Percentiles rank a stretch among this genome's conserved stretches.
Evolutionary conservation across 2,329 filamentous ascomycete genomes (phyloP).

Genomic region (Fusarium sp.): DNA sequence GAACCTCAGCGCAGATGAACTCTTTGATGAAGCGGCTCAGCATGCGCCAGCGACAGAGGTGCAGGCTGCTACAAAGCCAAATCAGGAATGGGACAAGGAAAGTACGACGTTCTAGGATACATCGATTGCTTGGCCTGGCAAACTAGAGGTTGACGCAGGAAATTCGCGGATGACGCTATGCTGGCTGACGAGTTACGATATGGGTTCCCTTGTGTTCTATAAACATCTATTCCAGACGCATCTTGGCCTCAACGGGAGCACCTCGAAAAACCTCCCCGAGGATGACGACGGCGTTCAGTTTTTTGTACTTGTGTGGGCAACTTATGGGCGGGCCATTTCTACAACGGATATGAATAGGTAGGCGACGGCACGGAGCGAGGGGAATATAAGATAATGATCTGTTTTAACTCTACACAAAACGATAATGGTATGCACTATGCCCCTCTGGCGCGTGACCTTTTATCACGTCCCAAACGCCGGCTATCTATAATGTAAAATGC

Average conservation of each 20-base stretch:
- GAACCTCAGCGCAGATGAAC: conserved; percentile 33
- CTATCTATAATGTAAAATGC: conserved; percentile 42
- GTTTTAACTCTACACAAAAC: conserved; percentile 3
- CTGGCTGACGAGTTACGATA: conserved; percentile 4
- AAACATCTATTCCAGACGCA: too few species aligned
- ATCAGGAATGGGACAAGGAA: conserved; percentile 44
- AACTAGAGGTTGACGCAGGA: neutral
- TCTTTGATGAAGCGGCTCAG: conserved; percentile 49
- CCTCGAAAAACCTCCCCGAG: neutral
- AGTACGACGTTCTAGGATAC: conserved; percentile 42
- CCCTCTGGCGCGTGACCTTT: conserved; percentile 32
- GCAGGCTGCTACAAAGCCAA: conserved; percentile 29
- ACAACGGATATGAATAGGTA: conserved; percentile 7
- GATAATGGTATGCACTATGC: conserved; percentile 32
- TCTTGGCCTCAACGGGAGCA: neutral
- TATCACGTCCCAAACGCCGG: conserved; percentile 46
- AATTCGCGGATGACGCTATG: neutral
- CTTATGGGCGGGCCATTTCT: neutral
- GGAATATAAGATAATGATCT: neutral
- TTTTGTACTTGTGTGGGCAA: conserved; percentile 2
- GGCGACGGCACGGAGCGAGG: neutral
- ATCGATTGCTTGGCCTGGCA: neutral
- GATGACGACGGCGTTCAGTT: neutral
- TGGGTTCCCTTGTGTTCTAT: neutral
- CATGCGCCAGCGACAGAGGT: conserved; percentile 51